Base-by-base conservation (phyloP, 2,329 filamentous ascomycete species). In the Scopulariopsis brevicaulis region DNA sequence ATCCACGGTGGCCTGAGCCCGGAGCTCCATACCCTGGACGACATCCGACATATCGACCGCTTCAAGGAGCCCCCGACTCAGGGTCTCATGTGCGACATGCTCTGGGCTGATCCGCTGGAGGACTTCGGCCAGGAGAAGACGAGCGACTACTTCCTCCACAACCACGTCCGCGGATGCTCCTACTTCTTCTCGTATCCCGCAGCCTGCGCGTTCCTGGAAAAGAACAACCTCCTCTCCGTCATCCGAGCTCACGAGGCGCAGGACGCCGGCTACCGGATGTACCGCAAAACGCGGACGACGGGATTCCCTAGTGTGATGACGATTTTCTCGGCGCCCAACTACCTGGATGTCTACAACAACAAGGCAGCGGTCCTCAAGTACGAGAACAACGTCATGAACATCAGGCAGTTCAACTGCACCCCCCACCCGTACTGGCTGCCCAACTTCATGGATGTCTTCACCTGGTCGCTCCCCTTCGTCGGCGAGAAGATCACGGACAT, bases 331-430 rank as follows among this genome's bases (percentile, higher is more conserved):
- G 94, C 94, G 1, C 94, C 94, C 43, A 99, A 99, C 74, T 99
- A 99, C 70, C 84, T 99, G 62, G 94, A 99, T 68, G 92, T 99
- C 43, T 99, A 99, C 77, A 99, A 99, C 84, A 99, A 99, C 81
- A 99, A 99, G 79, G 94, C 94, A 1, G 94, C 94, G 0, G 94
- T 99, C 48, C 79, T 99, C 67, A 99, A 99, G 77, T 99, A 99
- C 71, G 94, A 99, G 77, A 99, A 99, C 75, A 99, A 99, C 69
- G 94, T 99, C 61, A 99, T 99, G 94, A 99, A 99, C 78, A 99
- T 99, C 69, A 85, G 94, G 60, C 94, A 99, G 73, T 99, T 99
- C 78, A 99, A 99, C 80, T 99, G 93, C 82, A 97, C 94, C 24
- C 94, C 94, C 37, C 94, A 99, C 72, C 94, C 94, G 7, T 99